Base-by-base conservation (phyloP, 768 basidiomycete genomes). In the Trametopsis cervina region DNA sequence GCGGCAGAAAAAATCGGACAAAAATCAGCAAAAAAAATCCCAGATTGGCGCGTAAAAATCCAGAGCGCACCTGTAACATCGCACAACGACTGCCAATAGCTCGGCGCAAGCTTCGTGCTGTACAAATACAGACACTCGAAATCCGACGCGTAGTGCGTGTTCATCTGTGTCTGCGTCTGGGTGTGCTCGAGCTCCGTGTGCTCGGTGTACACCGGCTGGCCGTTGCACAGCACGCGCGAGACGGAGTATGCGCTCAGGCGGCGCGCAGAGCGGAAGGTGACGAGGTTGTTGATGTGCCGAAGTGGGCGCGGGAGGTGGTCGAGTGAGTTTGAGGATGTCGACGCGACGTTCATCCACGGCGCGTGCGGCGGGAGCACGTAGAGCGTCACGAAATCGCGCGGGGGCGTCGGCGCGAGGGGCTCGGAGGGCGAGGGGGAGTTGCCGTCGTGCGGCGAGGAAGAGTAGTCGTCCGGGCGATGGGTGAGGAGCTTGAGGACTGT, bases 241-340 rank as follows among this genome's bases (percentile, higher is more conserved):
- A 67, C 65, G 1, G 81, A 83, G 36, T 72, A 69, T n/a, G 81
- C 82, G 4, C 62, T 58, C 25, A 83, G 69, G 2, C 69, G 56
- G 1, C 71, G 62, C 3, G 64, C 73, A 3, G 83, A 76, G 39
- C 78, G 62, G 56, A 88, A 80, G 18, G 85, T 81, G 26, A 87
- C 72, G 2, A 78, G 79, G 1, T 83, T 80, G 56, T 86, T 80
- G 53, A 88, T 87, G 39, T 73, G 67, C 13, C 67, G 66, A 41
- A 88, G 66, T n/a, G 71, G 75, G 26, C 83, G 81, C 24, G 80
- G 71, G 17, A 48, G 13, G 54, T 48, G 20, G 55, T 44, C 13
- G 51, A 55, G 33, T 5, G 54, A 42, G 37, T 46, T 47, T 35
- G 50, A 46, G 53, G 33, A 46, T 53, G 57, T 44, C 40, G 61